These are phyloP conservation scores for Lichtheimia hyalospora DNA, from an alignment of 371 early-diverging fungal species.

Conservation along the genomic window DNA sequence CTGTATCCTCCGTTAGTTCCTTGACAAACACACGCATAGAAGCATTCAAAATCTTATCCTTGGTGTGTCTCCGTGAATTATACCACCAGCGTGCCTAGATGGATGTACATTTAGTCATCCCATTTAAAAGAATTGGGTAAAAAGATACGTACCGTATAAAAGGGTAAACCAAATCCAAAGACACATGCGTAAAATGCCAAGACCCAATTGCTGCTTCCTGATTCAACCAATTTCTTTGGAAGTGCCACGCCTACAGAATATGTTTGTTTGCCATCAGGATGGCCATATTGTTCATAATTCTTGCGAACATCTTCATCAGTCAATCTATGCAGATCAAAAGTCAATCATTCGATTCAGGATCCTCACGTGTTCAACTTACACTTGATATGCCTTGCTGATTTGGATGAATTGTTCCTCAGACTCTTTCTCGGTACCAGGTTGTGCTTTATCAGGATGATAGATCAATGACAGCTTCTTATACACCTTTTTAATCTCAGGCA, in stretches of 20 bases:
- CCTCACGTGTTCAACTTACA: conserved; percentile 50
- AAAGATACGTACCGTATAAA: conserved; percentile 62
- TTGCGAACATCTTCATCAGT: conserved; percentile 89
- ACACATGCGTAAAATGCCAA: conserved; percentile 81
- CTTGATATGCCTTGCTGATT: conserved; percentile 88
- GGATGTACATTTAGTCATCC: background rate
- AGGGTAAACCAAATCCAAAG: conserved; percentile 90
- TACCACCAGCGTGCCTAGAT: conserved; percentile 90
- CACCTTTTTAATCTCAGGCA: conserved; percentile 69
- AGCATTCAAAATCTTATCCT: conserved; percentile 82
- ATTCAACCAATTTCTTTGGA: conserved; percentile 83
- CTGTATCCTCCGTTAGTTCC: conserved; percentile 79
- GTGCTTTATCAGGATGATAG: conserved; percentile 88
- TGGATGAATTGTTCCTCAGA: conserved; percentile 71
- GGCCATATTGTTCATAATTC: conserved; percentile 93
- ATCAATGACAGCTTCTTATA: conserved; percentile 75
- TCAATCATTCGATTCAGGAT: background rate
- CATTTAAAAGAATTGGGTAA: too few relatives aligned
- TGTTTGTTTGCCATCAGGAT: conserved; percentile 95
- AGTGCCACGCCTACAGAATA: conserved; percentile 93
- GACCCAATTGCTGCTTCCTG: conserved; percentile 74
- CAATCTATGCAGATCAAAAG: conserved; percentile 47
- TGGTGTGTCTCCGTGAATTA: conserved; percentile 82
- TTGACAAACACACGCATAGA: conserved; percentile 92
- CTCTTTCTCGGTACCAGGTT: conserved; percentile 57